Conservation (phyloP, 225 moss, liverwort and hornwort species). For the Polytrichum formosum region DNA sequence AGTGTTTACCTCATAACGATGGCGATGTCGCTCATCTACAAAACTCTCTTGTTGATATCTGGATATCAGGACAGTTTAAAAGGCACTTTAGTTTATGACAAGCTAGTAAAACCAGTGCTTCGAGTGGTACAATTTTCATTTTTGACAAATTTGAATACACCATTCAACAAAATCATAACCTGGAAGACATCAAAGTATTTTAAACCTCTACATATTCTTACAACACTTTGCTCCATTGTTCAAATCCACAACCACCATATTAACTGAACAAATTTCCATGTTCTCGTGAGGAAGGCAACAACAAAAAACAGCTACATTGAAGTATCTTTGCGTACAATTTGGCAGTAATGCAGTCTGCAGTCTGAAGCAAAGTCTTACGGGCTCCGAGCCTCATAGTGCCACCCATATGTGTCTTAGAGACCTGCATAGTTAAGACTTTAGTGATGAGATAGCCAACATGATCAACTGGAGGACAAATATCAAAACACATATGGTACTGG, state of each 20-base stretch:
- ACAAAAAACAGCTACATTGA: no score
- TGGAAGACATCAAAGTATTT: no score
- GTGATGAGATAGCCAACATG: background rate
- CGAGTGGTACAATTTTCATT: no score
- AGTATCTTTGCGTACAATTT: constrained; percentile 49
- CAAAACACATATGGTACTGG: no score
- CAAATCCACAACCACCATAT: no score
- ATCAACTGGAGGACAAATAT: background rate
- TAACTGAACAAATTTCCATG: no score
- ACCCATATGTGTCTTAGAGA: constrained; percentile 93
- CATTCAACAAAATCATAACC: no score
- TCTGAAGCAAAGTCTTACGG: constrained; percentile 78
- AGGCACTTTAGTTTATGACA: background rate
- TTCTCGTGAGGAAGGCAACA: no score
- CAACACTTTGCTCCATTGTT: no score
- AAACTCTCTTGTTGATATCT: constrained; percentile 67
- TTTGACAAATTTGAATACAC: no score
- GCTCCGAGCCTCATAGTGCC: constrained; percentile 96
- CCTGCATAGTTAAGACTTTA: constrained; percentile 34
- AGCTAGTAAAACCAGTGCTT: background rate
- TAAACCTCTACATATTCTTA: no score
- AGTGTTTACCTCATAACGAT: constrained; percentile 76
- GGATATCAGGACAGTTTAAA: background rate
- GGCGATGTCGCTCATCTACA: constrained; percentile 89
- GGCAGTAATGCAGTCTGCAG: constrained; percentile 62